Base-by-base conservation (phyloP, 352 stramenopile genomes). In the Globisporangium ultimum region DNA sequence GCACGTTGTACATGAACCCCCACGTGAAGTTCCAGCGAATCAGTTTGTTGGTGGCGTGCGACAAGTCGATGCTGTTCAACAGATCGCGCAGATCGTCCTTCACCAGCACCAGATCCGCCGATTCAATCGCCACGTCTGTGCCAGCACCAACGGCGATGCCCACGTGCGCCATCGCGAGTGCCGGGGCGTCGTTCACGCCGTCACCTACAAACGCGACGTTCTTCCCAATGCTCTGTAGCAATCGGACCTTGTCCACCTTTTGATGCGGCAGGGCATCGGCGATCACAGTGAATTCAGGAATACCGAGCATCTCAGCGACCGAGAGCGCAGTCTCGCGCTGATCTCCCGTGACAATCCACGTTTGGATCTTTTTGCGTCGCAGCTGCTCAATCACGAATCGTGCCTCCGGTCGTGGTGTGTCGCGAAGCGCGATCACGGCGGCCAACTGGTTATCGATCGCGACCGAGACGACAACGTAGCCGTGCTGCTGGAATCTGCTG, bases 281-380 rank as follows among this genome's bases (percentile, higher is more conserved):
- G 17, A 89, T 64, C 40, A 91, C 81, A 14, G 61, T 78, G 41
- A 80, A 70, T 46, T 85, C 72, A 1, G 71, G 68, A 47, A 93
- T 75, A 2, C 76, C 72, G 3, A 93, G 59, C 40, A 65, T 47
- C 15, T 66, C 60, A 7, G 84, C 84, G 22, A 91, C 73, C 6
- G 62, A 72, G 6, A 82, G 63, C 1, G 81, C 81, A 1, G 79
- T 91, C 15, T 76, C 72, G 18, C 67, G 72, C 43, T 91, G 78
- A 40, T 93, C 84, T n/a, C 81, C 84, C 2, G 81, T 91, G 28
- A 93, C 76, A 56, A 93, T 84, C 76, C 78, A 91, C 17, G 80
- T 64, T 54, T 91, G 76, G 53, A 93, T 74, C n/a, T 68, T 72
- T 8, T 76, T 68, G 34, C 60, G 66, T 21, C 76, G 74, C 3